Percentiles rank a stretch among this genome's conserved stretches.
phyloP scores from a whole-genome alignment of 2,329 filamentous ascomycete species.

The Aureobasidium sp. region DNA sequence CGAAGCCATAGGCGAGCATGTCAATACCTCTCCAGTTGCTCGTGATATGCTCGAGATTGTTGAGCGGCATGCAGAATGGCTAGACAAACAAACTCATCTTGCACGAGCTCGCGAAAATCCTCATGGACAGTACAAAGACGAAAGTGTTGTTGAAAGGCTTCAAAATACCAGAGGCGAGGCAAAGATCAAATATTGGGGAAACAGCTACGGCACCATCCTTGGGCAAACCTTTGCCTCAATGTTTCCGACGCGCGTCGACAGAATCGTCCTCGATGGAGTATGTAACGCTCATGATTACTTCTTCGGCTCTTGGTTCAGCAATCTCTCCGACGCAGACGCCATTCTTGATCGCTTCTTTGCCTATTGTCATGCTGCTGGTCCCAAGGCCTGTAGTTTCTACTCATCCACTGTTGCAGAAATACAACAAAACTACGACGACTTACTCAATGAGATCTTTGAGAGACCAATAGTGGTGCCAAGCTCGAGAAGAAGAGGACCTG shows the following conservation, averaged over 20 bases:
- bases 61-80: slow-evolving; percentile 34
- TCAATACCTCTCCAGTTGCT: slow-evolving; percentile 40
- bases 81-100: background rate
- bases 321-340: slow-evolving; percentile 48
- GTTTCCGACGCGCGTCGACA: slow-evolving; percentile 37
- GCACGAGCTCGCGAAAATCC: too few relatives aligned
- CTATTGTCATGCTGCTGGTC: slow-evolving; percentile 46
- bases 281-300: slow-evolving; percentile 42
- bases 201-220: slow-evolving; percentile 42
- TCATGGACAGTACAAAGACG: background rate
- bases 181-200: slow-evolving; percentile 32
- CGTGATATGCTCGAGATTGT: slow-evolving; percentile 43
- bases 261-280: slow-evolving; percentile 40
- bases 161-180: background rate
- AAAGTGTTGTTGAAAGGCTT: background rate
- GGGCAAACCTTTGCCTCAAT: slow-evolving; percentile 42
- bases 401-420: slow-evolving; percentile 28
- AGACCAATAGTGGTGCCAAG: slow-evolving; percentile 43
- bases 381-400: slow-evolving; percentile 37
- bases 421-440: slow-evolving; percentile 29
- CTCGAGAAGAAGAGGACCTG: slow-evolving; percentile 18
- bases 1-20: slow-evolving; percentile 31
- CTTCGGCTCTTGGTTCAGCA: slow-evolving; percentile 41
- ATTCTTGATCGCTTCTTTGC: slow-evolving; percentile 48
- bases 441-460: slow-evolving; percentile 33